Evolutionary conservation across 2,329 filamentous ascomycete genomes (phyloP), one percentile per base, ranked within the genome.

Genomic region (Arthrobotrys musiformis): DNA sequence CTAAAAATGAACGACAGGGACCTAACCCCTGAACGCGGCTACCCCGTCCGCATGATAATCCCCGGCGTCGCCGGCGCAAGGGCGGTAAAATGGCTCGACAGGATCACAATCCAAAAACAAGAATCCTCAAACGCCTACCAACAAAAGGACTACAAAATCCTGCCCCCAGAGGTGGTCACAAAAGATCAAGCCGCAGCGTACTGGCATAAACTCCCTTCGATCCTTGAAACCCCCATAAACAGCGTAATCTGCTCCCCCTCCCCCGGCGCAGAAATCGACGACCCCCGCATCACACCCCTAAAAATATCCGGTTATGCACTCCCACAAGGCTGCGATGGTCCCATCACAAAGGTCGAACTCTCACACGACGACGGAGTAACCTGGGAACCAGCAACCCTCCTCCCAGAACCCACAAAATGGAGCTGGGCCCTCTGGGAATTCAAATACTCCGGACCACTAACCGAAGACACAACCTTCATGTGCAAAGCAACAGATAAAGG

Each of bases 11-110:
- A 97, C 79, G 94, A 93, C 52, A 91, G 94, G 81, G 84, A 87
- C 72, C 87, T 97, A 3, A 86, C 88, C 52, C 93, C 93, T 0
- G 94, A 97, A 82, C 93, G 97, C 80, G 94, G 94, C 15, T 92
- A 92, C 93, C n/a, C 94, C 0, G 84, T 97, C 35, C 88, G 94
- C 76, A 90, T 91, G 8, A 89, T 97, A 5, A 91, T 97, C 1
- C 94, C 94, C 0, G 94, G 94, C 0, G 93, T 97, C 83, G 97
- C 97, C 78, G 94, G 94, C 35, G 94, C 93, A 0, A 88, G 94
- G 78, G 97, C 93, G 82, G 93, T 97, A 30, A 97, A 97, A 83
- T 97, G 94, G 94, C 83, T 97, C 72, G 94, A 91, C 84, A 90
- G 87, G 79, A 88, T 97, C 75, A 91, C 93, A 40, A 84, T 97